Percentiles rank a stretch among this genome's conserved stretches.
phyloP scores from a whole-genome alignment of 768 basidiomycete species.

The Leccinellum luteum region DNA sequence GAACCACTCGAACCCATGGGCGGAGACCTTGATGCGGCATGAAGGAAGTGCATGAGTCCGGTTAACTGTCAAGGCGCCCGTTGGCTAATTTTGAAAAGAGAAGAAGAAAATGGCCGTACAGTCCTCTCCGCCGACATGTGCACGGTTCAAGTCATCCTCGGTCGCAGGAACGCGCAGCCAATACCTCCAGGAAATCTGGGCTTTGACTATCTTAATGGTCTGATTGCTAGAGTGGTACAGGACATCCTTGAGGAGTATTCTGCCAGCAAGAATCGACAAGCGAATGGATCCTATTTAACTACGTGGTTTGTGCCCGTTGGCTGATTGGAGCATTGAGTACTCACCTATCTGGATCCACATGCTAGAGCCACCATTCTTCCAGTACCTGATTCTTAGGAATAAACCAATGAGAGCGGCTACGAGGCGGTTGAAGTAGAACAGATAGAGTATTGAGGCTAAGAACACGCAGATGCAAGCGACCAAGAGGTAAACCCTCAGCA shows the following conservation, averaged over 20 bases:
- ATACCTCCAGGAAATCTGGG: conserved; percentile 89
- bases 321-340: conserved; percentile 14
- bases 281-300: conserved; percentile 74
- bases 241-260: conserved; percentile 85
- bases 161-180: conserved; percentile 82
- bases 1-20: conserved; percentile 91
- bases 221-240: conserved; percentile 92
- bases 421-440: conserved; percentile 91
- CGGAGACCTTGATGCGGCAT: conserved; percentile 76
- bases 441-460: conserved; percentile 61
- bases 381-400: conserved; percentile 66
- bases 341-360: conserved; percentile 82
- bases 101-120: conserved; percentile 38
- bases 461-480: conserved; percentile 59
- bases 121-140: conserved; percentile 48
- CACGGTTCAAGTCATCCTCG: conserved; percentile 62
- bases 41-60: conserved; percentile 42
- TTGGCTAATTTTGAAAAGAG: conserved; percentile 4
- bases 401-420: conserved; percentile 67
- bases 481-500: conserved; percentile 62
- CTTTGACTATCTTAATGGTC: conserved; percentile 79
- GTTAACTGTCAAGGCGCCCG: conserved; percentile 30
- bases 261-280: conserved; percentile 82
- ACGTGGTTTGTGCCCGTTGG: conserved; percentile 2
- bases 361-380: conserved; percentile 76